These are phyloP conservation scores for Pyrenophora seminiperda DNA, from an alignment of 2,329 filamentous ascomycete genomes.

Conservation along the genomic window DNA sequence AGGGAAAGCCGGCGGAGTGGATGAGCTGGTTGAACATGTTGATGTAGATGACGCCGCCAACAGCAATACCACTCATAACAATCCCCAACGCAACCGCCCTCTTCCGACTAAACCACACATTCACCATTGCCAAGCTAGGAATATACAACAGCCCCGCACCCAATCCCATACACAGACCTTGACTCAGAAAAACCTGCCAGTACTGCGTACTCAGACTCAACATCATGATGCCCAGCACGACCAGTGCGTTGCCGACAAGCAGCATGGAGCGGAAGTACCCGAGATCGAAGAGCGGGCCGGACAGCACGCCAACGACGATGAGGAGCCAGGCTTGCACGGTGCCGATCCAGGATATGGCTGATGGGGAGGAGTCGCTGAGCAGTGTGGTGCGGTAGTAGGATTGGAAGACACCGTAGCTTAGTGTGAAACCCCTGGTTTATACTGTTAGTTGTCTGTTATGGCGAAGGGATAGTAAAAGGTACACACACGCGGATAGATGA, in stretches of 20 bases:
- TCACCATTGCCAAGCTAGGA: constrained; percentile 45
- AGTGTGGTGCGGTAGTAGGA: constrained; percentile 52
- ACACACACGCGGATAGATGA: background rate
- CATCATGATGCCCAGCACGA: constrained; percentile 69
- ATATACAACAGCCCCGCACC: constrained; percentile 47
- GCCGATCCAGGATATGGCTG: constrained; percentile 54
- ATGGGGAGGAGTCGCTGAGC: constrained; percentile 43
- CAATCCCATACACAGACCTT: constrained; percentile 57
- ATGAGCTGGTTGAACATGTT: constrained; percentile 43
- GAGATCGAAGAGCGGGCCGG: constrained; percentile 55
- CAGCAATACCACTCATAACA: constrained; percentile 48
- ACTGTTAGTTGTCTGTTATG: background rate
- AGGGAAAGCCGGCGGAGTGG: constrained; percentile 38
- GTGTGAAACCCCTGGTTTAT: constrained; percentile 47
- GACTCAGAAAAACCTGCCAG: constrained; percentile 61
- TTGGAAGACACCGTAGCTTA: constrained; percentile 53
- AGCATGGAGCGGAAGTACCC: constrained; percentile 55
- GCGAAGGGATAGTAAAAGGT: no score
- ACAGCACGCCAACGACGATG: constrained; percentile 58
- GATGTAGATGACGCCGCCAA: constrained; percentile 48
- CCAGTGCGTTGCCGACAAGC: constrained; percentile 55
- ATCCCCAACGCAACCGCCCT: constrained; percentile 44
- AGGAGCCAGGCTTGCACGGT: constrained; percentile 55
- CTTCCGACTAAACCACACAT: constrained; percentile 44
- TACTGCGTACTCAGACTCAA: constrained; percentile 60